Conservation (phyloP, 176 grass and related monocot species). For the Carex cristatella region DNA sequence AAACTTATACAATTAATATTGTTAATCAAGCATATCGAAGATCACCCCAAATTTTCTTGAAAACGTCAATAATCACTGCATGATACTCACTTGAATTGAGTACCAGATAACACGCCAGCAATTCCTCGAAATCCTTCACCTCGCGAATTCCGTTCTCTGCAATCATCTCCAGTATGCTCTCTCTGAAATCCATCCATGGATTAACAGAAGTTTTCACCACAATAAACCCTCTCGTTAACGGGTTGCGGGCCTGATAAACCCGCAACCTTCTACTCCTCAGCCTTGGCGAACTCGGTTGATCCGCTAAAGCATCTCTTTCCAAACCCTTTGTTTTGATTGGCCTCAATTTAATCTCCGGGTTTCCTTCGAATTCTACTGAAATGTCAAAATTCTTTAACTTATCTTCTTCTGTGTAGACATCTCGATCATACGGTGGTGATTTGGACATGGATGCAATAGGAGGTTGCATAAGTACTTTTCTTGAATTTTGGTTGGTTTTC, state of each 20-base stretch:
- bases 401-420: slow-evolving; percentile 24
- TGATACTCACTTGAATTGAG: slow-evolving; percentile 76
- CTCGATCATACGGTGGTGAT: background rate
- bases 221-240: slow-evolving; percentile 28
- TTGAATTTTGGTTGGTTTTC: slow-evolving; percentile 17
- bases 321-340: slow-evolving; percentile 53
- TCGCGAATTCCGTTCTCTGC: slow-evolving; percentile 35
- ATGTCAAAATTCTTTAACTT: slow-evolving; percentile 36
- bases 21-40: background rate
- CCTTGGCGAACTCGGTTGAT: background rate
- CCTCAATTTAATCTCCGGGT: slow-evolving; percentile 53
- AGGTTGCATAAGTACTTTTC: slow-evolving; percentile 4
- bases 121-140: slow-evolving; percentile 45
- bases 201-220: slow-evolving; percentile 61
- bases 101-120: slow-evolving; percentile 70
- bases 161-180: slow-evolving; percentile 78
- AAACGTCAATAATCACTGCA: slow-evolving; percentile 58
- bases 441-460: background rate
- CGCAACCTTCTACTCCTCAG: slow-evolving; percentile 8
- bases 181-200: slow-evolving; percentile 68
- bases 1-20: background rate
- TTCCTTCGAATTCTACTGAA: background rate
- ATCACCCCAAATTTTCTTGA: slow-evolving; percentile 45
- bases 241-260: slow-evolving; percentile 39
- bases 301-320: background rate